A percentile compares a stretch with the other conserved stretches of the same genome.
These are phyloP conservation scores for Scleroderma citrinum DNA, from an alignment of 768 basidiomycete genomes.

Conservation along the genomic window DNA sequence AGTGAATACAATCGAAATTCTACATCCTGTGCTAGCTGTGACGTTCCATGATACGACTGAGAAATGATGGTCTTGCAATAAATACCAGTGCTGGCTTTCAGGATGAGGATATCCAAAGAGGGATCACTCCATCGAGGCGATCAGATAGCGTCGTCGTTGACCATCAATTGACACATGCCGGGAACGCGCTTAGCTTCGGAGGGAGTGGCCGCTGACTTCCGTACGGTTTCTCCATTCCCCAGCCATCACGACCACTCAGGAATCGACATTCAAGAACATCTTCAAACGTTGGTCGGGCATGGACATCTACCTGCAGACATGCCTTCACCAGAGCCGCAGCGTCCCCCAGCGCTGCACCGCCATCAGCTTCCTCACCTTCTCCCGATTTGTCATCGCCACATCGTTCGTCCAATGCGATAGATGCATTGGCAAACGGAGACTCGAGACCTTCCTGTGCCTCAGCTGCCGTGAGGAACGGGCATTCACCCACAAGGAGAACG, in stretches of 20 bases:
- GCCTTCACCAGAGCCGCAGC: constrained; percentile 79
- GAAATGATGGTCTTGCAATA: constrained; percentile 8
- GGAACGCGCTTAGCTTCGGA: constrained; percentile 29
- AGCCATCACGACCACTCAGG: constrained; percentile 71
- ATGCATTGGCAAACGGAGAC: constrained; percentile 70
- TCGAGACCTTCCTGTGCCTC: constrained; percentile 84
- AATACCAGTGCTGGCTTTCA: constrained; percentile 1
- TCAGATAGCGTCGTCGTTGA: constrained; percentile 3
- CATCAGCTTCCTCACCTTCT: constrained; percentile 75
- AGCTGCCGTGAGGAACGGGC: constrained; percentile 84
- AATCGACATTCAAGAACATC: constrained; percentile 75
- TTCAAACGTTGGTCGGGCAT: constrained; percentile 81
- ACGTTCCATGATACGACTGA: constrained; percentile 5
- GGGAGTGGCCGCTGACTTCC: constrained; percentile 18
- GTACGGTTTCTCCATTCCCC: constrained; percentile 41
- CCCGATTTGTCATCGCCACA: constrained; percentile 68
- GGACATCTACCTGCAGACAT: constrained; percentile 77
- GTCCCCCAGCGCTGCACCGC: constrained; percentile 78
- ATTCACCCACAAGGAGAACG: constrained; percentile 88
- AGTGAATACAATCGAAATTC: constrained; percentile 10
- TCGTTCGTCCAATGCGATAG: constrained; percentile 72
- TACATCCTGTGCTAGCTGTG: constrained; percentile 5
- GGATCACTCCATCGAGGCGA: neutral
- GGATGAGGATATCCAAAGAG: neutral
- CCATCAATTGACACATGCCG: constrained; percentile 20